Percentiles rank a stretch among this genome's conserved stretches.
These are phyloP conservation scores for Cenchrus fungigraminus DNA, from an alignment of 176 grass and related monocot genomes.

Conservation along the genomic window DNA sequence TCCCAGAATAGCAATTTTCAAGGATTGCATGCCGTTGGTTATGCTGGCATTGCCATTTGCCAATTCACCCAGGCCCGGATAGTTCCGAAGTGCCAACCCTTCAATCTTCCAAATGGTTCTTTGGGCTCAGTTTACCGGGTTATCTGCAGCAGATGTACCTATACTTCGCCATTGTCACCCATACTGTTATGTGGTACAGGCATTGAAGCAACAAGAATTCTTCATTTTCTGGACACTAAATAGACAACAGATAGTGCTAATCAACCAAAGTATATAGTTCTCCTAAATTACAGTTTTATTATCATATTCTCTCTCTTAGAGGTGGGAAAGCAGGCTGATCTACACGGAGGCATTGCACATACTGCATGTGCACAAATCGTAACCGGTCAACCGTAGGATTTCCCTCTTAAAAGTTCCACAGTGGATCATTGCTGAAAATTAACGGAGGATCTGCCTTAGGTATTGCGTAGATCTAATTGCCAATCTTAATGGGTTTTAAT, in stretches of 20 bases:
- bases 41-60: neutral
- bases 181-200: neutral
- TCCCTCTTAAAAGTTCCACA: no score
- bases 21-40: neutral
- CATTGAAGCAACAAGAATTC: neutral
- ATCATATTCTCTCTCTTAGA: no score
- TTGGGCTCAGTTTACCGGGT: neutral
- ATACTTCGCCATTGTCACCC: neutral
- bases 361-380: no score
- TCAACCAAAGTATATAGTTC: no score
- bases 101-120: neutral
- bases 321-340: no score
- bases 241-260: neutral
- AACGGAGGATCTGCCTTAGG: no score
- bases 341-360: no score
- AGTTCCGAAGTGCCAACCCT: neutral
- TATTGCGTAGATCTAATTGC: no score
- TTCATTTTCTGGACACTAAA: neutral
- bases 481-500: no score
- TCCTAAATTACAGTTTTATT: no score
- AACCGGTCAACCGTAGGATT: no score
- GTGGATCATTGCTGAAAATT: no score
- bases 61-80: neutral
- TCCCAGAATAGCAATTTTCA: neutral
- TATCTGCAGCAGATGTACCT: neutral